Conservation (phyloP, 768 basidiomycete species). For the Psilocybe tampanensis region DNA sequence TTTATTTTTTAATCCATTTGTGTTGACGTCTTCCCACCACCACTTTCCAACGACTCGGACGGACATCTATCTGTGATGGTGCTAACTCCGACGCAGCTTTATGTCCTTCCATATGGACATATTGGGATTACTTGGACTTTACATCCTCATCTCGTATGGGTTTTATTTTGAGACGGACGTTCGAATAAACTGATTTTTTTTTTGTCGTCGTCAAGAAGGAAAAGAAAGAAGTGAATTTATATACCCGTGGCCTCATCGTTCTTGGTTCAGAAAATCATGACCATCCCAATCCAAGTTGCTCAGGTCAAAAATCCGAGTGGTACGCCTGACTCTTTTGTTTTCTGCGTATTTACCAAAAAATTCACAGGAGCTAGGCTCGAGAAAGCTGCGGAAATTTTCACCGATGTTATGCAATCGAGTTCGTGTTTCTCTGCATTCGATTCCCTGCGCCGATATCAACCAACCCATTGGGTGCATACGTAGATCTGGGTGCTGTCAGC, state of each 20-base stretch:
- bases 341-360: neutral
- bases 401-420: constrained; percentile 26
- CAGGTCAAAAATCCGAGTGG: neutral
- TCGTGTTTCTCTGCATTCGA: neutral
- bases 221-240: neutral
- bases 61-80: neutral
- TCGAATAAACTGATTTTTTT: neutral
- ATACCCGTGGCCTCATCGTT: neutral
- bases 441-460: neutral
- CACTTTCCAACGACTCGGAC: neutral
- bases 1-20: neutral
- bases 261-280: neutral
- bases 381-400: constrained; percentile 18
- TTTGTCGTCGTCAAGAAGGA: neutral
- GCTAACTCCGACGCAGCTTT: neutral
- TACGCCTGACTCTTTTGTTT: neutral
- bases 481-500: constrained; percentile 26
- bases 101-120: neutral
- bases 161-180: neutral
- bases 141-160: neutral
- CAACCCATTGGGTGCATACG: neutral
- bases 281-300: neutral
- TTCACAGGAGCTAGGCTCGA: constrained; percentile 17
- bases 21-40: neutral
- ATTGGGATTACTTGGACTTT: neutral